A percentile compares a stretch with the other conserved stretches of the same genome.
phyloP scores from a whole-genome alignment of 441 rosid species.

The Syzygium malaccense region DNA sequence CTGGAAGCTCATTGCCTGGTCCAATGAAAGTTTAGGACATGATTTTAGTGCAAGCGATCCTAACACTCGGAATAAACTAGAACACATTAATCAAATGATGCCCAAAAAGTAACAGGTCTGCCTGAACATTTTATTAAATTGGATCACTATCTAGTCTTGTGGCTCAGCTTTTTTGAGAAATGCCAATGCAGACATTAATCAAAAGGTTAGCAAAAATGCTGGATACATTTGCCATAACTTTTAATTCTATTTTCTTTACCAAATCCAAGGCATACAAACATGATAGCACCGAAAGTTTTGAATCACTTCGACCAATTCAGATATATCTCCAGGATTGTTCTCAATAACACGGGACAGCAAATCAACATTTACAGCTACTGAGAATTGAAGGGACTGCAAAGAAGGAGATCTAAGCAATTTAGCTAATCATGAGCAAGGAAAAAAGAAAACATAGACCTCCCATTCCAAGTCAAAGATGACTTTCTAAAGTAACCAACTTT shows the following conservation, averaged over 20 bases:
- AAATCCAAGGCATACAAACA: neutral
- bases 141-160: neutral
- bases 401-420: neutral
- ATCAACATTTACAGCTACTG: neutral
- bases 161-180: neutral
- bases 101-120: neutral
- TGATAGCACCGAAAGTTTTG: neutral
- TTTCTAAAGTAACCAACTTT: neutral
- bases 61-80: neutral
- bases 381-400: neutral
- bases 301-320: neutral
- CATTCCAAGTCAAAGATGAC: neutral
- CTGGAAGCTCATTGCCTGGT: conserved; percentile 1
- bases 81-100: neutral
- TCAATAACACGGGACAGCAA: neutral
- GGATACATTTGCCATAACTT: neutral
- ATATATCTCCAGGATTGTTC: neutral
- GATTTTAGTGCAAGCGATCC: neutral
- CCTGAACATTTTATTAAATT: neutral
- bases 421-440: neutral
- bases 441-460: neutral
- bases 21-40: neutral
- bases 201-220: neutral
- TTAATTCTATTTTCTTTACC: neutral
- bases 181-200: neutral